Evolutionary conservation across 148 eudicot genomes (phyloP), one percentile per base, ranked within the genome.

Genomic region (Rhododendron kiyosumense): DNA sequence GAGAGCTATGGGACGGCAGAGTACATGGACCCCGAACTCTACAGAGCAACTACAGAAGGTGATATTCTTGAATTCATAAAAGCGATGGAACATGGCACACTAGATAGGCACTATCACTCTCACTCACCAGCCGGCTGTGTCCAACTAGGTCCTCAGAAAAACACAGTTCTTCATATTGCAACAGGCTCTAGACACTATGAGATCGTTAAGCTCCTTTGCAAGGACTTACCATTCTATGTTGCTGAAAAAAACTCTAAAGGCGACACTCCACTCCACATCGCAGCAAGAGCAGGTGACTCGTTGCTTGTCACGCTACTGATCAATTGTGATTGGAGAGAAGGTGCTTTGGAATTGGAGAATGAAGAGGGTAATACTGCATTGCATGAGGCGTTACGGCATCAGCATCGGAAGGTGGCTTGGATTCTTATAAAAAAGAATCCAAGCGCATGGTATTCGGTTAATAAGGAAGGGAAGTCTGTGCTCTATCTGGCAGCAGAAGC

Each of bases 401-500:
- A 43, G 13, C 89, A 89, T 59, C 75, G 74, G n/a, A 45, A 71
- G 34, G 87, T 79, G 71, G 91, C 91, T 82, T 75, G 36, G 57
- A 82, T 77, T 43, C 83, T 87, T 81, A 82, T 89, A 7, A 49
- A 79, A 9, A 78, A 73, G 57, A 85, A 77, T 45, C 85, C 28
- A 18, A 83, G 73, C 20, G 81, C 81, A 26, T 63, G 78, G 2
- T 89, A 87, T 80, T 78, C 85, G 0, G 51, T 48, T 18, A 89
- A 89, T 63, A 83, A 59, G n/a, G 87, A 87, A 83, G 86, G 89
- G 28, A 84, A 85, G 71, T 85, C 87, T 73, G 82, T 88, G 52
- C 61, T 89, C 85, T 89, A 87, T 85, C 83, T 89, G 71, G 87
- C 91, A 14, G 91, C 87, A 26, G 83, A 89, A 85, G 89, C 86